Evolutionary conservation across 2,329 filamentous ascomycete genomes (phyloP), one percentile per base, ranked within the genome.

Genomic region (Pleochaeta shiraiana): DNA sequence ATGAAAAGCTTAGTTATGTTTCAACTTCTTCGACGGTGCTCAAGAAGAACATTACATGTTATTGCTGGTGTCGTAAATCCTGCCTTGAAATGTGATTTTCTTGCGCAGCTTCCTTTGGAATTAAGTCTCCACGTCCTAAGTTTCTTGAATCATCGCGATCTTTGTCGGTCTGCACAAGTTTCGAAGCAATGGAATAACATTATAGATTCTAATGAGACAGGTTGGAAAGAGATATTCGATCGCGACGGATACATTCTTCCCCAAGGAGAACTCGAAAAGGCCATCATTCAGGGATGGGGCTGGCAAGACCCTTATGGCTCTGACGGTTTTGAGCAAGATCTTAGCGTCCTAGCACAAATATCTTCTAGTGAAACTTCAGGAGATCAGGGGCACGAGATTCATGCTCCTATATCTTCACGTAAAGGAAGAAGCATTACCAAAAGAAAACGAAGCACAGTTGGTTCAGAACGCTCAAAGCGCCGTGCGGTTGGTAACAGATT

Each of bases 1-100:
- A 84, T 98, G 81, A 93, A 98, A 75, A 88, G 87, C 0, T 95
- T 95, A 72, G 86, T 98, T 76, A 95, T 98, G 84, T 97, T 95
- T 73, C 92, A 98, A 72, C 83, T 98, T 64, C 80, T 98, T 30
- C 86, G 89, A 65, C 82, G 93, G 59, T 97, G 91, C 71, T 83
- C 90, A 5, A 87, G 95, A 69, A 86, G 90, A 50, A 95, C 91
- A 0, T 79, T 98, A 4, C 90, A 93, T 71, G 85, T 95, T 64
- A 86, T 98, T 64, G 90, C 92, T 39, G 85, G 90, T 68, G 85
- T 90, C 16, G 91, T 98, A 68, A 96, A 95, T 71, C 93, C 93
- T 7, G 90, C 92, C 0, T 76, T 98, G 65, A 96, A 95, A 74
- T 95, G 90, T 72, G 93, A 98, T 73, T 96, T 97, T 67, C 77